Base-by-base conservation (phyloP, 208 protist species). In the Leishmania mexicana region DNA sequence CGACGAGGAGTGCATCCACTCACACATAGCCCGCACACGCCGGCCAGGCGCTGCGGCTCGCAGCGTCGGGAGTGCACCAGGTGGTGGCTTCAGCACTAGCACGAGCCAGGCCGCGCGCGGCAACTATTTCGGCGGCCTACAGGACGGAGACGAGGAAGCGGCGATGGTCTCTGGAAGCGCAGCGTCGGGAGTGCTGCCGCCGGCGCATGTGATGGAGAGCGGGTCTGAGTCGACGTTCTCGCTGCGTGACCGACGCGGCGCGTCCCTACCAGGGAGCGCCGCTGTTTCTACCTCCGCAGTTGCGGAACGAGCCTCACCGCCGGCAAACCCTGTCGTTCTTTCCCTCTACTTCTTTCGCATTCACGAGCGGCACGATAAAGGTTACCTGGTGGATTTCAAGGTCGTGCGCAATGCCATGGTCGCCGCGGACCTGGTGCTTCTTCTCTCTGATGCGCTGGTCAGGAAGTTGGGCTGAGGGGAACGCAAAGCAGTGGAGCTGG, bases 261-360 rank as follows among this genome's bases (percentile, higher is more conserved):
- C 24, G 1, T 5, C 24, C 10, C 11, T 17, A 17, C 10, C 38
- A 21, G 35, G 24, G 40, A 78, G 31, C n/a, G 28, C 31, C 21
- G 4, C 11, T 53, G n/a, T 8, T 10, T 7, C 75, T 2, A 38
- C 40, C 10, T 8, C 54, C 19, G 75, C 57, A 0, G 40, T 24
- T 47, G 75, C 75, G 31, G 35, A 42, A 10, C 0, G 57, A 13
- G 19, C 28, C 2, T 8, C 57, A 4, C 40, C 71, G 58, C 83
- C 83, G 2, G 60, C 31, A 10, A 78, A 85, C n/a, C 80, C 57
- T 24, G 88, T 97, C 10, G 78, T 94, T 47, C 47, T 97, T 49
- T 87, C 81, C 0, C 51, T 97, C 11, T 89, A 96, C 58, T 71
- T 97, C n/a, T 94, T 97, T 75, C 93, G 94, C 53, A 95, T 97